Conservation (phyloP, 2,329 filamentous ascomycete genomes). For the Hypoxylon sp. region DNA sequence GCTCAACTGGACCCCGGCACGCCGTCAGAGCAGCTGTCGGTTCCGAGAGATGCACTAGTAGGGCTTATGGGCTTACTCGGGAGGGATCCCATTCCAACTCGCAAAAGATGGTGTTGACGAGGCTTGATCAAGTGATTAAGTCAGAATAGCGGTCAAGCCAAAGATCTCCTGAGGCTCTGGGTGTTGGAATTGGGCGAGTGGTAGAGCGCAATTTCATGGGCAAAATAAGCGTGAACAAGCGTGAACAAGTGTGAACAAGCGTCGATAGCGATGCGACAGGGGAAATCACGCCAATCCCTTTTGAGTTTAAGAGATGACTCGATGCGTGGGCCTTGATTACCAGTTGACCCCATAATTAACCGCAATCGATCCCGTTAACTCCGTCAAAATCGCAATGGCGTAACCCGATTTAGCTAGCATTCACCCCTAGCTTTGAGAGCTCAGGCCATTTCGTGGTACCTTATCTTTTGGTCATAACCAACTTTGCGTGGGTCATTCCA, state of each 20-base stretch:
- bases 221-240: conserved; percentile 15
- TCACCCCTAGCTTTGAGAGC: conserved; percentile 18
- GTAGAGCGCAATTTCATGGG: conserved; percentile 37
- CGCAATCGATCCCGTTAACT: conserved; percentile 38
- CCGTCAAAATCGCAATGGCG: conserved; percentile 13
- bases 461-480: neutral
- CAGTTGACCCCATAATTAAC: conserved; percentile 38
- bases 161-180: conserved; percentile 34
- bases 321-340: neutral
- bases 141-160: conserved; percentile 35
- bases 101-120: conserved; percentile 23
- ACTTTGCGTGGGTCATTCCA: conserved; percentile 5
- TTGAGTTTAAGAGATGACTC: conserved; percentile 10
- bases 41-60: conserved; percentile 16
- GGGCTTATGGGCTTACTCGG: conserved; percentile 6
- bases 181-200: conserved; percentile 25
- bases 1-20: conserved; percentile 10
- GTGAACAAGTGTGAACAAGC: conserved; percentile 31
- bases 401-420: conserved; percentile 17
- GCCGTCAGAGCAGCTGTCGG: conserved; percentile 12
- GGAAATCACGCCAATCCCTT: conserved; percentile 10
- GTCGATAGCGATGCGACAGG: conserved; percentile 25
- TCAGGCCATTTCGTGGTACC: conserved; percentile 15
- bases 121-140: conserved; percentile 27
- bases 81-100: conserved; percentile 11